Percentiles rank a stretch among this genome's conserved stretches.
phyloP scores from a whole-genome alignment of 1,284 basidiomycete species.

The Peniophora sp. region DNA sequence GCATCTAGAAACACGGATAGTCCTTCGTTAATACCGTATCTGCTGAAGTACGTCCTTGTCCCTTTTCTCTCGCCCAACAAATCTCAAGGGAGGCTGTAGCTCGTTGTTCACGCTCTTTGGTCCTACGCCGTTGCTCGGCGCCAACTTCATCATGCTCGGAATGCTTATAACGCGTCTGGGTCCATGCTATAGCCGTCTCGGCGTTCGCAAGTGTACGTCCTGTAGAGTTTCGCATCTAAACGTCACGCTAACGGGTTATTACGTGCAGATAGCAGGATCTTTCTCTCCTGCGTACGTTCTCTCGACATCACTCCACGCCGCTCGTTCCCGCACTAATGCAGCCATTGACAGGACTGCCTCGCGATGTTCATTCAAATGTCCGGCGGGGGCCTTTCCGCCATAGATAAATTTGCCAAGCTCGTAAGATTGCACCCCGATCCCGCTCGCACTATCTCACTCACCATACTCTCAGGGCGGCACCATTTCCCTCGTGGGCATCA shows the following conservation, averaged over 20 bases:
- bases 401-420: conserved; percentile 14
- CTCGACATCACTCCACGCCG: too few species aligned
- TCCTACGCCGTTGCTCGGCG: conserved; percentile 32
- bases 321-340: too few species aligned
- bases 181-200: conserved; percentile 27
- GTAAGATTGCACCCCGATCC: too few species aligned
- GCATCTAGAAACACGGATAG: too few species aligned
- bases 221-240: background rate
- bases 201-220: conserved; percentile 17
- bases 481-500: conserved; percentile 31
- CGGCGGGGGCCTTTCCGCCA: conserved; percentile 45
- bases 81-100: conserved; percentile 6
- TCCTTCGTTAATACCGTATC: conserved; percentile 13
- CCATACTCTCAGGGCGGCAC: conserved; percentile 17
- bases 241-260: background rate
- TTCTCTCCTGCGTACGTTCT: conserved; percentile 28
- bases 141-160: conserved; percentile 31
- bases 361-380: conserved; percentile 45
- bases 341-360: conserved; percentile 24
- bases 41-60: too few species aligned
- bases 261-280: conserved; percentile 38
- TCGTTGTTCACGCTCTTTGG: conserved; percentile 19
- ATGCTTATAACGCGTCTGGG: conserved; percentile 25
- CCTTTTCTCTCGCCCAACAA: background rate
- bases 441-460: too few species aligned